Percentiles rank a stretch among this genome's conserved stretches.
These are phyloP conservation scores for Pyrenochaeta sp. DNA, from an alignment of 2,329 filamentous ascomycete genomes.

Conservation along the genomic window DNA sequence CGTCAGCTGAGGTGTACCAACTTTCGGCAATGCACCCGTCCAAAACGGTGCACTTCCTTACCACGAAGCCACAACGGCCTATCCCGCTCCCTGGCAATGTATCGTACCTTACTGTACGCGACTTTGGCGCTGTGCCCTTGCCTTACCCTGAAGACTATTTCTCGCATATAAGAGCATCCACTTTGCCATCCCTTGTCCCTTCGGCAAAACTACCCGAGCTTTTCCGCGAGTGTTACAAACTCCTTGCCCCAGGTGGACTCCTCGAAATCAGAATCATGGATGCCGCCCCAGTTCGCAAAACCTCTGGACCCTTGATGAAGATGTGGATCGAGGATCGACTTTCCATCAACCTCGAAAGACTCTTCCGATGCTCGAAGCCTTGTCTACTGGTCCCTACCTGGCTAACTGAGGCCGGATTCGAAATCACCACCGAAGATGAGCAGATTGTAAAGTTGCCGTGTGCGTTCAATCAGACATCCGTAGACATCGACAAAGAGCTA, in stretches of 20 bases:
- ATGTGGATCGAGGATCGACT: slow-evolving; percentile 70
- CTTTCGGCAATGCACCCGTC: slow-evolving; percentile 51
- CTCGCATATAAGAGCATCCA: slow-evolving; percentile 53
- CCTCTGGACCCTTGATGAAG: slow-evolving; percentile 64
- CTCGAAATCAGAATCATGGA: slow-evolving; percentile 70
- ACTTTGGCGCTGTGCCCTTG: slow-evolving; percentile 56
- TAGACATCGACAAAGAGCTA: slow-evolving; percentile 40
- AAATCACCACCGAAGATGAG: slow-evolving; percentile 30
- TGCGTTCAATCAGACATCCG: slow-evolving; percentile 26
- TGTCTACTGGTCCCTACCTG: slow-evolving; percentile 65
- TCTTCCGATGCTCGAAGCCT: slow-evolving; percentile 67
- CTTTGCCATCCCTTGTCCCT: slow-evolving; percentile 64
- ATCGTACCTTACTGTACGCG: slow-evolving; percentile 36
- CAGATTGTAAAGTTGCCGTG: slow-evolving; percentile 40
- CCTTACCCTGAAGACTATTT: slow-evolving; percentile 51
- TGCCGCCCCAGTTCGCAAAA: slow-evolving; percentile 63
- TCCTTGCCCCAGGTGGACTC: slow-evolving; percentile 62
- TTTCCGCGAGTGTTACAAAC: slow-evolving; percentile 64
- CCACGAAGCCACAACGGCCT: slow-evolving; percentile 39
- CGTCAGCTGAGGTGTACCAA: slow-evolving; percentile 54
- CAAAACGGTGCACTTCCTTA: slow-evolving; percentile 48
- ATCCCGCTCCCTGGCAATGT: slow-evolving; percentile 45
- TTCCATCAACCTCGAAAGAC: slow-evolving; percentile 64
- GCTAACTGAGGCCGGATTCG: slow-evolving; percentile 63
- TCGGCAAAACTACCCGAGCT: slow-evolving; percentile 64